Base-by-base conservation (phyloP, 1,284 basidiomycete species). In the Ustilago esculenta region DNA sequence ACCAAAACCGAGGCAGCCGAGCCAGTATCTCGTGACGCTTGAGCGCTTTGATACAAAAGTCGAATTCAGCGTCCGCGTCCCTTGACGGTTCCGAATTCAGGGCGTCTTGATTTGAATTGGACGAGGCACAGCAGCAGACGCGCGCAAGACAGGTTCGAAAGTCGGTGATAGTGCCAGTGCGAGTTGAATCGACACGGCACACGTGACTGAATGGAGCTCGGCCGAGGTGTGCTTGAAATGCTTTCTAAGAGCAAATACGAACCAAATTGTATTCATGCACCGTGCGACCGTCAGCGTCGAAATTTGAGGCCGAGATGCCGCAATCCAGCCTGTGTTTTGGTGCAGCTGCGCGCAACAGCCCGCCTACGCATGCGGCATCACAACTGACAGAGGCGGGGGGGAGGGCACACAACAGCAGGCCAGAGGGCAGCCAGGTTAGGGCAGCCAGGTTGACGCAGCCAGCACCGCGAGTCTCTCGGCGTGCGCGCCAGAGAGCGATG, bases 321-420 rank as follows among this genome's bases (percentile, higher is more conserved):
- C 65, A 50, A 68, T 53, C 49, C 41, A 48, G 42, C 17, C 29
- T 27, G 9, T 54, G 33, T 50, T 51, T 56, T 52, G 44, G n/a
- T n/a, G n/a, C n/a, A n/a, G n/a, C n/a, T n/a, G n/a, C n/a, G n/a
- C n/a, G n/a, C n/a, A n/a, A n/a, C n/a, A n/a, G n/a, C n/a, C n/a
- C n/a, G n/a, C n/a, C n/a, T n/a, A n/a, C n/a, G n/a, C n/a, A n/a
- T n/a, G n/a, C n/a, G 17, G 24, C 39, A 29, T 29, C 9, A 18
- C 10, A 12, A n/a, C 18, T 9, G 30, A 17, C 18, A 20, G 5
- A 44, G 27, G 17, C 23, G 4, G 7, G 8, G 8, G 9, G 20
- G 17, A 5, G 12, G 18, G 35, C 6, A 18, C 35, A 18, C 35
- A 18, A 7, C 18, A 37, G 35, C n/a, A 27, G n/a, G 15, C 45